A percentile compares a stretch with the other conserved stretches of the same genome.
phyloP scores from a whole-genome alignment of 345 rosid genomes.

The Syzygium aqueum region DNA sequence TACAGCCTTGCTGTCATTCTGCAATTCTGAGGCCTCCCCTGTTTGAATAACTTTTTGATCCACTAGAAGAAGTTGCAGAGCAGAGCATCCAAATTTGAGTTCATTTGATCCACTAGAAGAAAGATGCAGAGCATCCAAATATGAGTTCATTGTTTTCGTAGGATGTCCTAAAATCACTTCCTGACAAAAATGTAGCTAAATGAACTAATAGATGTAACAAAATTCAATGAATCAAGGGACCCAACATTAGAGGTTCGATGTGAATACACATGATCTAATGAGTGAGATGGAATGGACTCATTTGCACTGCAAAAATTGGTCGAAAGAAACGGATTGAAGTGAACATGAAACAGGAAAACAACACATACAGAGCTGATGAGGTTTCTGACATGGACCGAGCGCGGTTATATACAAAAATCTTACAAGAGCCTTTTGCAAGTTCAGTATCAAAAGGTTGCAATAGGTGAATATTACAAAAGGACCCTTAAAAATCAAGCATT shows the following conservation, averaged over 20 bases:
- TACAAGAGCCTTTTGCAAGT: background rate
- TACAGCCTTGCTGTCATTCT: slow-evolving; percentile 34
- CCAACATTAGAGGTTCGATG: background rate
- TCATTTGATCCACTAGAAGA: background rate
- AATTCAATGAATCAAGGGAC: background rate
- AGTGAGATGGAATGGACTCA: background rate
- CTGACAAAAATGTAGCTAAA: background rate
- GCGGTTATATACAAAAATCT: background rate
- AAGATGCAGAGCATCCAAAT: background rate
- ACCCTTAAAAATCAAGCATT: background rate
- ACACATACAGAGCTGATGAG: background rate
- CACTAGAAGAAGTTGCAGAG: background rate
- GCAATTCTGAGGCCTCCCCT: slow-evolving; percentile 39
- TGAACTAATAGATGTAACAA: background rate
- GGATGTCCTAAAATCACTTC: background rate
- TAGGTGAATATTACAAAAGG: background rate
- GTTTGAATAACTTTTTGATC: background rate
- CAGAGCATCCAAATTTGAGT: background rate
- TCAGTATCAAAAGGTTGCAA: background rate
- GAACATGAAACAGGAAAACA: background rate
- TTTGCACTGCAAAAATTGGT: background rate
- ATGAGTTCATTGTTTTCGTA: background rate
- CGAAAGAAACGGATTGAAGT: background rate
- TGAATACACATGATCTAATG: background rate
- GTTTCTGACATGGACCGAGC: background rate